Conservation (phyloP, 2,329 filamentous ascomycete species). For the Pseudocercospora ulei region DNA sequence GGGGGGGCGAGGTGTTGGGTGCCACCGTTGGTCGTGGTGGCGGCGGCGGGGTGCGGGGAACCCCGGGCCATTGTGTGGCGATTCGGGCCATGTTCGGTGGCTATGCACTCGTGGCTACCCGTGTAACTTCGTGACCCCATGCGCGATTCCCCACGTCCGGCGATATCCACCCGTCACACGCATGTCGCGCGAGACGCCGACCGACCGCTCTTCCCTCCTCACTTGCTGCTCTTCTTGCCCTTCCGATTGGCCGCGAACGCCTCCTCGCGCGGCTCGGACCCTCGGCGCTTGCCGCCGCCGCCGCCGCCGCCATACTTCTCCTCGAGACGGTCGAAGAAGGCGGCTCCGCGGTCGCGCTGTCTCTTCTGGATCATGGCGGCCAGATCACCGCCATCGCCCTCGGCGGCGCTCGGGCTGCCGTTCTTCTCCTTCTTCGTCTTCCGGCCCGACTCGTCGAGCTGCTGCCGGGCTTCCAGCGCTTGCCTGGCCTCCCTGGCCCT, state of each 20-base stretch:
- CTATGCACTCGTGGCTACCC: too few species aligned
- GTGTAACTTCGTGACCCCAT: too few species aligned
- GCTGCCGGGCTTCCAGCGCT: slow-evolving; percentile 63
- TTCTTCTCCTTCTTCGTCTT: slow-evolving; percentile 33
- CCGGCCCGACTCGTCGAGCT: slow-evolving; percentile 54
- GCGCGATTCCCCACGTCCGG: too few species aligned
- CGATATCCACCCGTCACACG: too few species aligned
- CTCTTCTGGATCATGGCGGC: slow-evolving; percentile 66
- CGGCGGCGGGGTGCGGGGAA: too few species aligned
- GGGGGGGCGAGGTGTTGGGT: too few species aligned
- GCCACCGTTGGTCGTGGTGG: too few species aligned
- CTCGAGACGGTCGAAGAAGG: slow-evolving; percentile 63
- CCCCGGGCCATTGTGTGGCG: too few species aligned
- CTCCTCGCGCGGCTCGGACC: slow-evolving; percentile 54
- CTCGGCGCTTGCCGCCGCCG: slow-evolving; percentile 46
- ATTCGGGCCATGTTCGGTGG: too few species aligned
- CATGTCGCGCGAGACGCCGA: too few species aligned
- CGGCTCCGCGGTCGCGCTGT: slow-evolving; percentile 49
- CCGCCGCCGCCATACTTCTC: slow-evolving; percentile 56
- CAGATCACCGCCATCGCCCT: slow-evolving; percentile 42
- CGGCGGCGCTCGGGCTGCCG: slow-evolving; percentile 39
- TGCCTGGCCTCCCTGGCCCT: slow-evolving; percentile 53
- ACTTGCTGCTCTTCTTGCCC: slow-evolving; percentile 25
- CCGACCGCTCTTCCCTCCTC: too few species aligned
- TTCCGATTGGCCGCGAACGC: slow-evolving; percentile 44